Base-by-base conservation (phyloP, 1,139 yeast species). In the Yamadazyma atmosphaerica region DNA sequence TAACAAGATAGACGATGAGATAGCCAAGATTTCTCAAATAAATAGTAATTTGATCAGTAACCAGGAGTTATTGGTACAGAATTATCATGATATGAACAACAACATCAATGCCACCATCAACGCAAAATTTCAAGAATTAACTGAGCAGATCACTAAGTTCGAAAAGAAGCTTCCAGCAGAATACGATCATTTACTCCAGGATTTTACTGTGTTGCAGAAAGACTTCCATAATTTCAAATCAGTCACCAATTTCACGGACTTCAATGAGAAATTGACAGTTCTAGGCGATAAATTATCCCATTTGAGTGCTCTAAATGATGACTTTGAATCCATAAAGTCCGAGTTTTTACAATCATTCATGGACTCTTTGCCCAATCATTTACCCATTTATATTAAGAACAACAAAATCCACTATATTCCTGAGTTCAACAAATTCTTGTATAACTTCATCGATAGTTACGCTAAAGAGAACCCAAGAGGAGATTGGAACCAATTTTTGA, bases 401-500 rank as follows among this genome's bases (percentile, higher is more conserved):
- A 54, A 56, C 12, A 64, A 63, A 40, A 55, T 71, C n/a, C 72
- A 65, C 42, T 63, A 65, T 35, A 41, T 60, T 4, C 75, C 76
- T 0, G 72, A 67, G 40, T 68, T 71, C 45, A 71, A 65, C 34
- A 60, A 61, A 37, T 68, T 61, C 44, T 52, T 71, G 40, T 60
- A 56, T 39, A 53, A 58, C 17, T 68, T 70, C 37, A 49, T 70
- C 24, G 72, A 66, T 16, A 59, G 56, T 32, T 60, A 61, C 38
- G 35, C 45, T 28, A 46, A 54, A 17, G 56, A 52, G 15, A 38
- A 41, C 23, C 11, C 22, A 8, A 19, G 39, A 13, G 18, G 23
- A 2, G 36, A 35, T 22, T 64, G 68, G 69, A 49, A 51, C 1
- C 34, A 45, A 2, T 63, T 64, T 32, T 32, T 63, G 4, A 36